Evolutionary conservation across 768 basidiomycete species (phyloP).

Genomic region (Mycena rebaudengoi): DNA sequence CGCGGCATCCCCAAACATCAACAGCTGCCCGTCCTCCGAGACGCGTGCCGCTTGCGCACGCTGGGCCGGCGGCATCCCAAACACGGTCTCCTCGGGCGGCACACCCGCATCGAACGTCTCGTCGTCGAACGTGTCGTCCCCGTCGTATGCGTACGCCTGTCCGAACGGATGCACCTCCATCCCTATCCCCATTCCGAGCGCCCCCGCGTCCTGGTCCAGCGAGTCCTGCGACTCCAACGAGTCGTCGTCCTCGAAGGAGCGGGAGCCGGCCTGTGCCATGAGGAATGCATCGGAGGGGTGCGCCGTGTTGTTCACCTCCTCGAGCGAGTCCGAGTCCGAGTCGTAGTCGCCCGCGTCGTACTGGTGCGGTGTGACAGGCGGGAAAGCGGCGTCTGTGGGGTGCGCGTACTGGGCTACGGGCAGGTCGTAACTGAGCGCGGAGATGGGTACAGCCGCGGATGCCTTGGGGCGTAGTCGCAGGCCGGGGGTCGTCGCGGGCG

Average conservation of each 20-base stretch:
- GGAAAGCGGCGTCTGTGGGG: conserved; percentile 18
- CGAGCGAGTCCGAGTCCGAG: conserved; percentile 69
- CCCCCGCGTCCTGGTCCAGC: conserved; percentile 51
- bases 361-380: conserved; percentile 17
- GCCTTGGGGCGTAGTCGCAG: conserved; percentile 42
- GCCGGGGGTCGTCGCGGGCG: conserved; percentile 32
- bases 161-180: conserved; percentile 72
- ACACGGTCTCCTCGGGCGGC: conserved; percentile 70
- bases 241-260: conserved; percentile 55
- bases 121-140: conserved; percentile 61
- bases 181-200: conserved; percentile 34
- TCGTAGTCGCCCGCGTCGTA: conserved; percentile 47
- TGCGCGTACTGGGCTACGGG: conserved; percentile 13
- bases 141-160: conserved; percentile 45
- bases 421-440: not conserved
- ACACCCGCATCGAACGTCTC: conserved; percentile 60
- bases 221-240: conserved; percentile 58
- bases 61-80: conserved; percentile 70
- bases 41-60: conserved; percentile 39
- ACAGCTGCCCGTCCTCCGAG: conserved; percentile 73
- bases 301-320: conserved; percentile 63
- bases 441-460: not conserved
- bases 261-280: conserved; percentile 55
- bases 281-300: conserved; percentile 80
- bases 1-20: conserved; percentile 70